phyloP scores from a whole-genome alignment of 768 basidiomycete genomes.

The Boletellus ananiceps region DNA sequence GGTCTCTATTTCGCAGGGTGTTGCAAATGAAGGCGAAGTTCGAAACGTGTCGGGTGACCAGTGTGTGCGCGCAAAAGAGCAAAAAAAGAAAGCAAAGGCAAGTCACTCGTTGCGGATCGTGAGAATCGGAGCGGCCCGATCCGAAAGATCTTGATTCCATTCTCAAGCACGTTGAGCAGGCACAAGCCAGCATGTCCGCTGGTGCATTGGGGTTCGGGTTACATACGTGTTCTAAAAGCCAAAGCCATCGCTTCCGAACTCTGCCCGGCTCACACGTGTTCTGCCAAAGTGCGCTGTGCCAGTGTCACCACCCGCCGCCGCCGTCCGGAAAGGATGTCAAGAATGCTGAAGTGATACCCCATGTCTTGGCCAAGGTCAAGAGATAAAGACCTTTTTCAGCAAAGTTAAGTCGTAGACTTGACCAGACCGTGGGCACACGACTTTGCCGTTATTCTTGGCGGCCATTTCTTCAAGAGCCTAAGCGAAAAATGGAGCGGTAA shows the following conservation, averaged over 20 bases:
- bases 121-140: constrained; percentile 13
- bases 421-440: constrained; percentile 80
- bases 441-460: constrained; percentile 65
- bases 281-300: background rate
- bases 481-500: constrained; percentile 9
- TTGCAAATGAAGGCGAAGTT: constrained; percentile 6
- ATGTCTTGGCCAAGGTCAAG: constrained; percentile 38
- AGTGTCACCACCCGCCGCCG: background rate
- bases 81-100: background rate
- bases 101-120: background rate
- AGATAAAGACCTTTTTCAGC: constrained; percentile 88
- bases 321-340: background rate
- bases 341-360: background rate
- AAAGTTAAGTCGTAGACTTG: constrained; percentile 57
- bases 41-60: background rate
- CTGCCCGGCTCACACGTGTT: constrained; percentile 14
- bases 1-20: constrained; percentile 1
- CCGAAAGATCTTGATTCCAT: constrained; percentile 24
- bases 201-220: constrained; percentile 12
- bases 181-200: constrained; percentile 12
- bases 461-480: constrained; percentile 90
- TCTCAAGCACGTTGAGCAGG: constrained; percentile 21
- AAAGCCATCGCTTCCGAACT: constrained; percentile 23
- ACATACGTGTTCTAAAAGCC: constrained; percentile 13
- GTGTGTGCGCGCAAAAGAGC: background rate